These are phyloP conservation scores for Stereocaulon alpinum DNA, from an alignment of 495 filamentous ascomycete species.

Conservation along the genomic window DNA sequence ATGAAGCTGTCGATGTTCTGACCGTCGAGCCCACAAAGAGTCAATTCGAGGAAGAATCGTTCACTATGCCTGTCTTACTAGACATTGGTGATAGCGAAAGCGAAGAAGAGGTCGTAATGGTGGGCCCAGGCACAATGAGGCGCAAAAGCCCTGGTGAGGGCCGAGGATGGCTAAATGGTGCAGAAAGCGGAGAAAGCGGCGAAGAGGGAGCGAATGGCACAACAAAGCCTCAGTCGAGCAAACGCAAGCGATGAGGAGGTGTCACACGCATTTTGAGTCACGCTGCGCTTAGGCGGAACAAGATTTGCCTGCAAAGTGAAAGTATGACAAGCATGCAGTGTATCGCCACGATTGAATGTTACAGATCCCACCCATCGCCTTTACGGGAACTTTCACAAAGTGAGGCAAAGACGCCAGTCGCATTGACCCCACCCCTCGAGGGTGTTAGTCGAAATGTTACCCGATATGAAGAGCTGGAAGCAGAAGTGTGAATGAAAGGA, in stretches of 20 bases:
- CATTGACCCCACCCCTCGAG: no score
- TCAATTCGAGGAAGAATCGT: constrained; percentile 48
- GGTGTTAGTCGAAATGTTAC: no score
- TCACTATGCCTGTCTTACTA: constrained; percentile 79
- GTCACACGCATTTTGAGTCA: neutral
- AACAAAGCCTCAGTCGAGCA: constrained; percentile 19
- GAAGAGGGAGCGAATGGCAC: constrained; percentile 34
- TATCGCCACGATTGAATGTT: no score
- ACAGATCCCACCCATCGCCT: no score
- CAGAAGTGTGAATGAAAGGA: no score
- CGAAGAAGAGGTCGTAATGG: constrained; percentile 81
- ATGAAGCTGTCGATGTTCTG: constrained; percentile 80
- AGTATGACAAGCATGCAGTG: no score
- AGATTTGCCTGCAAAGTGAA: no score
- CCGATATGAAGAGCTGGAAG: no score
- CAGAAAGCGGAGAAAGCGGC: constrained; percentile 32
- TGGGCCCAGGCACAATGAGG: constrained; percentile 75
- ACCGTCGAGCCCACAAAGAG: constrained; percentile 58
- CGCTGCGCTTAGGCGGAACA: no score
- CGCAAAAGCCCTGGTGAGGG: constrained; percentile 57
- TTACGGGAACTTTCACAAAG: no score
- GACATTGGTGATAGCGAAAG: constrained; percentile 63
- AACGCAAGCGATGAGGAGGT: constrained; percentile 18
- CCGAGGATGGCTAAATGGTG: constrained; percentile 42
- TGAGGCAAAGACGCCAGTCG: no score